Percentiles rank a stretch among this genome's conserved stretches.
Evolutionary conservation across 1,284 basidiomycete genomes (phyloP).

Genomic region (Ceratobasidium sp.): DNA sequence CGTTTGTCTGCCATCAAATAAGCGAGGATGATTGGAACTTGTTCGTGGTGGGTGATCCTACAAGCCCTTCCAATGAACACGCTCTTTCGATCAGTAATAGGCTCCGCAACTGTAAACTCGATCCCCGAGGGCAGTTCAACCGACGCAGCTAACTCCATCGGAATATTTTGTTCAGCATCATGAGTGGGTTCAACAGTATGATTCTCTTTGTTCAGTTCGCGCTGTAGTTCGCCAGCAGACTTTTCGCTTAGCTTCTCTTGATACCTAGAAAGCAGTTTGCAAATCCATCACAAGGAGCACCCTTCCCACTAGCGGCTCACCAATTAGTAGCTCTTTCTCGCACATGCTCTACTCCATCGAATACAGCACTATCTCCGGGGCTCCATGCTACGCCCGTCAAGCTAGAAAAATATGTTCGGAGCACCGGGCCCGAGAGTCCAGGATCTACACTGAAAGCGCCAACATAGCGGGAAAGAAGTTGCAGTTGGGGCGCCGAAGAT

Average conservation of each 20-base stretch:
- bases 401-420: conserved; percentile 83
- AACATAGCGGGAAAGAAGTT: conserved; percentile 86
- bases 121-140: conserved; percentile 67
- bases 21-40: conserved; percentile 79
- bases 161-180: not conserved
- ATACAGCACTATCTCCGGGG: conserved; percentile 81
- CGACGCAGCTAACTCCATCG: conserved; percentile 42
- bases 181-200: not conserved
- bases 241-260: conserved; percentile 67
- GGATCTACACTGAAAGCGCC: conserved; percentile 80
- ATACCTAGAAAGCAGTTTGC: conserved; percentile 70
- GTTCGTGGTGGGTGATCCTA: conserved; percentile 76
- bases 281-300: too few relatives aligned
- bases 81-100: conserved; percentile 85
- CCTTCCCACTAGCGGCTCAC: not conserved
- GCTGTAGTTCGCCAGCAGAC: conserved; percentile 65
- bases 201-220: conserved; percentile 61
- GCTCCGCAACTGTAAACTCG: conserved; percentile 72
- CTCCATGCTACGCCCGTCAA: conserved; percentile 75
- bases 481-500: conserved; percentile 78
- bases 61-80: conserved; percentile 86
- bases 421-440: conserved; percentile 76
- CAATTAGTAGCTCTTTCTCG: conserved; percentile 64
- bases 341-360: conserved; percentile 87
- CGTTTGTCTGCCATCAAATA: conserved; percentile 77